phyloP scores from a whole-genome alignment of 441 rosid species.

The Omphalea diandra region DNA sequence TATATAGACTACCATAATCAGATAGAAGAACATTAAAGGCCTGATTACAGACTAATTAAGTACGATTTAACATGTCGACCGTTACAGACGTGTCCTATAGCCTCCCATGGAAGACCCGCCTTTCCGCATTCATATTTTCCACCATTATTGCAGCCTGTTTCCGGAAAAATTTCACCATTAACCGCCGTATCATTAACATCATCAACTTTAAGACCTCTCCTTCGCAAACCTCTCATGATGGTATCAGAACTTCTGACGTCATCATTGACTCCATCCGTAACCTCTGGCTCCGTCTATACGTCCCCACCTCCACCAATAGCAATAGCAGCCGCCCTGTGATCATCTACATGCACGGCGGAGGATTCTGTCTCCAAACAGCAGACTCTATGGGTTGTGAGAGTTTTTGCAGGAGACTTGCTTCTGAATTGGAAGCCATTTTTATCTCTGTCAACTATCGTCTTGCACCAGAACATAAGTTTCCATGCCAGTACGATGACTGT shows the following conservation, averaged over 20 bases:
- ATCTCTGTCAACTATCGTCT: constrained; percentile 17
- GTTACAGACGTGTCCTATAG: not conserved
- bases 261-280: constrained; percentile 1
- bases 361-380: not conserved
- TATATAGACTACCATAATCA: too few species aligned
- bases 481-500: constrained; percentile 32
- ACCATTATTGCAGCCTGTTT: not conserved
- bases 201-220: not conserved
- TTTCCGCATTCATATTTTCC: constrained; percentile 1
- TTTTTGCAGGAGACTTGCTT: not conserved
- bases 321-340: not conserved
- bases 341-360: constrained; percentile 4
- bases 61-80: too few species aligned
- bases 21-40: too few species aligned
- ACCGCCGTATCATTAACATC: constrained; percentile 2
- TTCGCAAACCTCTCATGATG: not conserved
- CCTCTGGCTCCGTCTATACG: not conserved
- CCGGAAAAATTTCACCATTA: not conserved
- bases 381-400: not conserved
- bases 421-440: not conserved
- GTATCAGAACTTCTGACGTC: not conserved
- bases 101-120: not conserved
- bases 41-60: too few species aligned
- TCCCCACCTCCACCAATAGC: not conserved
- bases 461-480: constrained; percentile 30